Percentiles rank a stretch among this genome's conserved stretches.
Evolutionary conservation across 2,329 filamentous ascomycete genomes (phyloP).

Genomic region (Colletotrichum paranaense): DNA sequence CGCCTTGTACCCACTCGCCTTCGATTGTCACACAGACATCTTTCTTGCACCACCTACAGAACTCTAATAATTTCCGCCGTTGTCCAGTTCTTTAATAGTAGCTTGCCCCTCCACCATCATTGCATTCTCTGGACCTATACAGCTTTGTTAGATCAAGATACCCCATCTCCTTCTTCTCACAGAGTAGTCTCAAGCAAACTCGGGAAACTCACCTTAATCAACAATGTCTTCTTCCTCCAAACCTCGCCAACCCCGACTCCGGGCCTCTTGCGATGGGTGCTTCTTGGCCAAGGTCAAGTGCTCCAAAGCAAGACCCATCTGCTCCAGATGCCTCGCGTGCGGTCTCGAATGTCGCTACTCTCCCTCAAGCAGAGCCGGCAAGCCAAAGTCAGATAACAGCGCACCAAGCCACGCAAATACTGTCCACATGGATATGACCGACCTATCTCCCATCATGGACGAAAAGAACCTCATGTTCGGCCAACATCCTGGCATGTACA

Average conservation of each 20-base stretch:
- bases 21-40: conserved; percentile 35
- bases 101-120: conserved; percentile 25
- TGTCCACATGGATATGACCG: conserved; percentile 38
- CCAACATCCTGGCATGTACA: conserved; percentile 46
- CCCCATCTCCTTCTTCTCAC: conserved; percentile 7
- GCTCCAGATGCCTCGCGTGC: conserved; percentile 61
- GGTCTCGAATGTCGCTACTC: conserved; percentile 64
- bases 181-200: background rate
- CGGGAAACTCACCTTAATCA: conserved; percentile 24
- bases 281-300: conserved; percentile 68
- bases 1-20: conserved; percentile 14
- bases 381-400: conserved; percentile 53
- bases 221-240: conserved; percentile 41
- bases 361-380: conserved; percentile 62
- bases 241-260: conserved; percentile 53
- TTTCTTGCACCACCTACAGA: conserved; percentile 27
- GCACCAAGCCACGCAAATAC: conserved; percentile 37
- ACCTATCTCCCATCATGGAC: conserved; percentile 40
- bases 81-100: conserved; percentile 32
- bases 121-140: conserved; percentile 16
- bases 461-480: conserved; percentile 46
- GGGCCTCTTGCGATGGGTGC: conserved; percentile 65
- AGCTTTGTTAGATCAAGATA: conserved; percentile 33
- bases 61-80: conserved; percentile 30
- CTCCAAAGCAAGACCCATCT: conserved; percentile 64